phyloP scores from a whole-genome alignment of 345 rosid species.

The Sisymbrium altissimum region DNA sequence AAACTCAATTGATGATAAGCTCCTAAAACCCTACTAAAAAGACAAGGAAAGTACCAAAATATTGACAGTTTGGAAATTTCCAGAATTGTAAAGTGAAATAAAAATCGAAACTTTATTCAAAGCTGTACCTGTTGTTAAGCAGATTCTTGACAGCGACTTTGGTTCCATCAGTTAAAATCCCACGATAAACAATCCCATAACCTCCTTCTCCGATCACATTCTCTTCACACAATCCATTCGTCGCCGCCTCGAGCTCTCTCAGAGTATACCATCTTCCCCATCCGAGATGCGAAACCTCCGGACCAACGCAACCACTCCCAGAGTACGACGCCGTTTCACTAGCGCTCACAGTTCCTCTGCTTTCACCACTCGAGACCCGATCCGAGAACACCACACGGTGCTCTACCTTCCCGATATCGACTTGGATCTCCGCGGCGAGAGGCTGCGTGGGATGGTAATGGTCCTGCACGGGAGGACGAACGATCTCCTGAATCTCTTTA shows the following conservation, averaged over 20 bases:
- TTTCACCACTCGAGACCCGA: conserved; percentile 72
- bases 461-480: conserved; percentile 39
- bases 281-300: conserved; percentile 93
- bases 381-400: conserved; percentile 84
- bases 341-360: conserved; percentile 63
- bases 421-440: conserved; percentile 76
- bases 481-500: conserved; percentile 84
- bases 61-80: not conserved
- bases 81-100: not conserved
- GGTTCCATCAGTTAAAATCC: conserved; percentile 73
- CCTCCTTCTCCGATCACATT: conserved; percentile 99
- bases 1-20: not conserved
- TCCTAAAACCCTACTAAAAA: not conserved
- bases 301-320: conserved; percentile 66
- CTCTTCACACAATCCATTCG: conserved; percentile 74
- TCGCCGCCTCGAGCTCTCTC: conserved; percentile 86
- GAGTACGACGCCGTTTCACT: conserved; percentile 57
- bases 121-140: conserved; percentile 70
- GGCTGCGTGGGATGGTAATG: conserved; percentile 41
- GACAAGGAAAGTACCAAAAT: not conserved
- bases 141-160: conserved; percentile 86
- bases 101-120: not conserved
- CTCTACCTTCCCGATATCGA: conserved; percentile 83
- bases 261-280: conserved; percentile 98
- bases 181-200: conserved; percentile 87